phyloP scores from a whole-genome alignment of 2,329 filamentous ascomycete species.

The Epichloe scottii region DNA sequence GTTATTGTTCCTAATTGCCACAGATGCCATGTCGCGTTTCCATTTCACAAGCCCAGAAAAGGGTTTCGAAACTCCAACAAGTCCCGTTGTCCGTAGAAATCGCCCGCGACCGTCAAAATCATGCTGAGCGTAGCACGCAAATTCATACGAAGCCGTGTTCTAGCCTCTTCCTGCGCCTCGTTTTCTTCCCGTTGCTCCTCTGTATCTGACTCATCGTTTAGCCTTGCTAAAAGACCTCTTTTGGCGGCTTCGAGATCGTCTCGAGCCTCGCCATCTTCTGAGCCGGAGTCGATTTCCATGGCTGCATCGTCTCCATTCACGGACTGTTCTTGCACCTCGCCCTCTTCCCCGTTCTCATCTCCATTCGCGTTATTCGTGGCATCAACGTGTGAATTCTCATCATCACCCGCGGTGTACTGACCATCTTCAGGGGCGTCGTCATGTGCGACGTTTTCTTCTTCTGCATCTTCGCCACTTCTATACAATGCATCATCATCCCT shows the following conservation, averaged over 20 bases:
- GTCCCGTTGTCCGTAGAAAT: slow-evolving; percentile 83
- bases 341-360: slow-evolving; percentile 7
- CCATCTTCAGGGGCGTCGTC: background rate
- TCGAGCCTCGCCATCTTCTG: slow-evolving; percentile 20
- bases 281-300: slow-evolving; percentile 30
- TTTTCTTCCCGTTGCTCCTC: slow-evolving; percentile 16
- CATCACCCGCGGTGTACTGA: slow-evolving; percentile 2
- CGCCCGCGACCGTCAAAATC: slow-evolving; percentile 78
- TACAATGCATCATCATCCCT: slow-evolving; percentile 25
- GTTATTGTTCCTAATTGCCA: too few species aligned
- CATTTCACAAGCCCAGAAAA: slow-evolving; percentile 32
- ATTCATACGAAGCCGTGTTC: slow-evolving; percentile 30
- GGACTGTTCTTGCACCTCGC: slow-evolving; percentile 1
- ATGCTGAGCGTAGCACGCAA: slow-evolving; percentile 72
- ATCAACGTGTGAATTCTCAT: slow-evolving; percentile 6
- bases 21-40: background rate
- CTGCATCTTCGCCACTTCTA: slow-evolving; percentile 14
- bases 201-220: slow-evolving; percentile 19
- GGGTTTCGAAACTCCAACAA: slow-evolving; percentile 62
- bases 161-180: slow-evolving; percentile 15
- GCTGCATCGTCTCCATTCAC: slow-evolving; percentile 21
- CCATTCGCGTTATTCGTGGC: background rate
- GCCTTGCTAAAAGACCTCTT: slow-evolving; percentile 32
- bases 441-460: background rate
- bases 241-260: slow-evolving; percentile 35